Conservation (phyloP, 2,329 filamentous ascomycete genomes). For the Apiospora aurea region DNA sequence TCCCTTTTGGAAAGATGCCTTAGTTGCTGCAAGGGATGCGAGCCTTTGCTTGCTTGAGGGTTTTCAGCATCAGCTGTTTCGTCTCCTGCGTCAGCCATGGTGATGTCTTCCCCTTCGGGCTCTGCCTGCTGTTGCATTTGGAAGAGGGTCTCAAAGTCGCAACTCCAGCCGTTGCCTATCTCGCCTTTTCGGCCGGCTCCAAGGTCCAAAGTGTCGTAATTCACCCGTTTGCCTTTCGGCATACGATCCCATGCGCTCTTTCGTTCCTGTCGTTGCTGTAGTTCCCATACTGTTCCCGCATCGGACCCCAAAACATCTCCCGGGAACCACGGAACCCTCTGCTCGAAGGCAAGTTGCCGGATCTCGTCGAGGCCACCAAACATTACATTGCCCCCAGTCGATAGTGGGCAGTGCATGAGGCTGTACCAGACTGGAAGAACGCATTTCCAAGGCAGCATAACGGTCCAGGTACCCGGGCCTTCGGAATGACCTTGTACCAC, state of each 20-base stretch:
- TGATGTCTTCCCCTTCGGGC: conserved; percentile 30
- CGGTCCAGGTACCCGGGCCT: conserved; percentile 75
- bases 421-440: conserved; percentile 86
- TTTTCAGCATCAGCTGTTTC: conserved; percentile 26
- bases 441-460: conserved; percentile 91
- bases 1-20: conserved; percentile 48
- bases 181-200: conserved; percentile 81
- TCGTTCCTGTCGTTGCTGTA: conserved; percentile 65
- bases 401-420: conserved; percentile 81
- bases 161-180: conserved; percentile 80
- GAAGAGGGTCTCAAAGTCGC: conserved; percentile 81
- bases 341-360: conserved; percentile 83
- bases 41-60: conserved; percentile 23
- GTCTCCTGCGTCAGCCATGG: conserved; percentile 27
- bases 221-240: conserved; percentile 81
- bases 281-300: conserved; percentile 81
- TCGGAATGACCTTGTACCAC: conserved; percentile 53
- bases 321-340: conserved; percentile 81
- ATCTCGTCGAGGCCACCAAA: conserved; percentile 84
- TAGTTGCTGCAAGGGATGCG: conserved; percentile 38
- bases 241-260: conserved; percentile 74
- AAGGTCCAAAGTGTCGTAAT: conserved; percentile 77
- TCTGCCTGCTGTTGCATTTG: conserved; percentile 37
- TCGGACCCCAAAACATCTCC: conserved; percentile 82
- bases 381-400: conserved; percentile 78